These are phyloP conservation scores for Aspergillus diversus DNA, from an alignment of 495 filamentous ascomycete species.

Conservation along the genomic window DNA sequence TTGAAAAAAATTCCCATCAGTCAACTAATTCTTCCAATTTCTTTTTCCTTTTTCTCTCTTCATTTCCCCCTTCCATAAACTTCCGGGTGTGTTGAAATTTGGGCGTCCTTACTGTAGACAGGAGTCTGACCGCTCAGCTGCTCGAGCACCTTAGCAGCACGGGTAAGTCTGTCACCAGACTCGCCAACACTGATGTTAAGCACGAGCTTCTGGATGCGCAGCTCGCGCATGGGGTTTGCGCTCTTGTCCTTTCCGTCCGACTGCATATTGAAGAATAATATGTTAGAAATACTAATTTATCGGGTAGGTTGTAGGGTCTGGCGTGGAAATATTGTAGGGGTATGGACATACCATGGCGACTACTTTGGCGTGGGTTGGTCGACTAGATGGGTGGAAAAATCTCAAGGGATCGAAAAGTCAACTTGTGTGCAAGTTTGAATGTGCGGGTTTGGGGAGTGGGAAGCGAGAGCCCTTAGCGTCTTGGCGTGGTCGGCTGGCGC, in stretches of 20 bases:
- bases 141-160: slow-evolving; percentile 99
- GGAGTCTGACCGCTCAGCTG: slow-evolving; percentile 99
- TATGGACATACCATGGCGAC: slow-evolving; percentile 53
- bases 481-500: slow-evolving; percentile 35
- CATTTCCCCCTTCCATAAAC: slow-evolving; percentile 2
- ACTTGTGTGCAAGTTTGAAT: slow-evolving; percentile 44
- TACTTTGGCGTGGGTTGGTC: slow-evolving; percentile 50
- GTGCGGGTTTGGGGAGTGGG: slow-evolving; percentile 45
- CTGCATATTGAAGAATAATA: slow-evolving; percentile 37
- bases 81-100: slow-evolving; percentile 11
- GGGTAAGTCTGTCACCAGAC: slow-evolving; percentile 99
- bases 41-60: slow-evolving; percentile 1
- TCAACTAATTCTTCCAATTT: slow-evolving; percentile 10
- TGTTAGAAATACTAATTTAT: slow-evolving; percentile 28
- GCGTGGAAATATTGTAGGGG: slow-evolving; percentile 1
- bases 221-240: slow-evolving; percentile 98
- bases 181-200: slow-evolving; percentile 99
- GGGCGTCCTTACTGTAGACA: slow-evolving; percentile 81
- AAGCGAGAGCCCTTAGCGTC: slow-evolving; percentile 50
- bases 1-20: slow-evolving; percentile 30
- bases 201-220: slow-evolving; percentile 99
- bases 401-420: slow-evolving; percentile 34
- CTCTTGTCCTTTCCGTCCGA: slow-evolving; percentile 75
- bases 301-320: neutral
- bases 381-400: slow-evolving; percentile 45